Conservation (phyloP, 345 rosid species). For the Populus simonii region DNA sequence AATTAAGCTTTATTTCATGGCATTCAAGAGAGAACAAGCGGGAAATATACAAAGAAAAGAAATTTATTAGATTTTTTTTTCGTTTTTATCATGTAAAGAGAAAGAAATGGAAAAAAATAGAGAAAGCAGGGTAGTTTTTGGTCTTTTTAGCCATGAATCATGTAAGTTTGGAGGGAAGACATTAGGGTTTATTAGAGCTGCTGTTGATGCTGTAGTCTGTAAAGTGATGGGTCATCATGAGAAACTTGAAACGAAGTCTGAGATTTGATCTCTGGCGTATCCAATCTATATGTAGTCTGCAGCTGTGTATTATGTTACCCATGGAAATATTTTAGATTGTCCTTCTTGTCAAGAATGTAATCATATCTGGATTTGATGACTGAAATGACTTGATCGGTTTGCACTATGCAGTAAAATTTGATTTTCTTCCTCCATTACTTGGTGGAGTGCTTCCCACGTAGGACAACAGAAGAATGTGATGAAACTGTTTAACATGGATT, state of each 20-base stretch:
- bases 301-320: conserved; percentile 1
- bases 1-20: not conserved
- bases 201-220: not conserved
- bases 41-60: not conserved
- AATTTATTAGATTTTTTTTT: not conserved
- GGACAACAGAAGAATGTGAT: too few species aligned
- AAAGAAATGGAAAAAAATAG: not conserved
- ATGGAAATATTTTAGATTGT: not conserved
- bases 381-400: not conserved
- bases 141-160: not conserved
- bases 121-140: not conserved
- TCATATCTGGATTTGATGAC: conserved; percentile 7
- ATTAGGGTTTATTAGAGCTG: not conserved
- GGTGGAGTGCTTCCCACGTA: not conserved
- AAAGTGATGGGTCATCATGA: conserved; percentile 11
- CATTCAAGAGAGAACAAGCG: conserved; percentile 1
- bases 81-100: not conserved
- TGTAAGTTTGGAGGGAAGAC: not conserved
- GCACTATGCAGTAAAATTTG: not conserved
- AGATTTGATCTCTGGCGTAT: conserved; percentile 1
- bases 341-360: conserved; percentile 2
- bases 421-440: not conserved
- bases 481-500: not conserved
- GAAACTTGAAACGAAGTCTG: not conserved
- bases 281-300: not conserved